Evolutionary conservation across 345 rosid genomes (phyloP), one percentile per base, ranked within the genome.

Genomic region (Ceriops zippeliana): DNA sequence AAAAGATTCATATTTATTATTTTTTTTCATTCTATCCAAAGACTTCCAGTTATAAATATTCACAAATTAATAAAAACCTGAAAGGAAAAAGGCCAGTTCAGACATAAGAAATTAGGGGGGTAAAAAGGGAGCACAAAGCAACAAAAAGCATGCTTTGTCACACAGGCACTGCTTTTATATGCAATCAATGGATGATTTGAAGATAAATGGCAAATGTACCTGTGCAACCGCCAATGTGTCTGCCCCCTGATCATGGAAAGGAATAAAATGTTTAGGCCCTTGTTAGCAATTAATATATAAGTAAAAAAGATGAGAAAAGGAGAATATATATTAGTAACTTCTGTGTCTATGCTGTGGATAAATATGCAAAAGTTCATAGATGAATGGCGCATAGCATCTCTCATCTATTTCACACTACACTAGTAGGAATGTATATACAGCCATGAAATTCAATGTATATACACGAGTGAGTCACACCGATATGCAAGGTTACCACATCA

Each of bases 151-250:
- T 63, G 52, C 47, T 35, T 20, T 27, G 67, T 38, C 34, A 26
- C 42, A 58, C 24, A 2, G 21, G 46, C 27, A 7, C 47, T 30
- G 32, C 8, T 20, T 13, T 10, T 32, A 13, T 7, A 66, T 66
- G 38, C 49, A 30, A 38, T 38, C 30, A 46, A 26, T 16, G 31
- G 9, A 61, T 8, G 49, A 59, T 47, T 31, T n/a, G 5, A 5
- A 34, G 57, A 2, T 46, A 7, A 3, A 32, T 57, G 26, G 65
- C 31, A 61, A 59, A 13, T 52, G 66, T 85, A 91, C 99, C 99
- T 86, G 97, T 79, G 79, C 96, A 95, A 65, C 99, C 97, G 20
- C 99, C 97, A 22, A 95, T 81, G 78, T 91, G 99, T 69, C 88
- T 85, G 42, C 96, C 96, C 47, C 99, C 99, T 95, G 90, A n/a